Percentiles rank a stretch among this genome's conserved stretches.
These are phyloP conservation scores for Simplicillium aogashimaense DNA, from an alignment of 2,329 filamentous ascomycete genomes.

Conservation along the genomic window DNA sequence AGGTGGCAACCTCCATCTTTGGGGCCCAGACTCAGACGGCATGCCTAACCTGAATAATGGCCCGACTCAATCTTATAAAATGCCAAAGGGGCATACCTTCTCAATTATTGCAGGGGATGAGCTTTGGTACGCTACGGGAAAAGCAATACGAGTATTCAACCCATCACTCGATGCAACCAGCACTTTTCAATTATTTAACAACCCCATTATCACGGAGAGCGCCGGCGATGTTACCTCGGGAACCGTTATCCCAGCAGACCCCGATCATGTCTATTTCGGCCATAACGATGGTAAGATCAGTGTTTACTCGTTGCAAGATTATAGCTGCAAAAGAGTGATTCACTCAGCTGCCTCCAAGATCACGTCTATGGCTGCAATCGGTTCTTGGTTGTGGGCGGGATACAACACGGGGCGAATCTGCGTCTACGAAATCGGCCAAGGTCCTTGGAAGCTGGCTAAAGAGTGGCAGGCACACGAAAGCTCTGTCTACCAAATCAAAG, in stretches of 20 bases:
- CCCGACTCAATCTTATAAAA: slow-evolving; percentile 62
- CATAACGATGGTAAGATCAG: slow-evolving; percentile 91
- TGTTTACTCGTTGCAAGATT: slow-evolving; percentile 75
- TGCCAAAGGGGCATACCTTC: slow-evolving; percentile 75
- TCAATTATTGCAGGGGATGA: slow-evolving; percentile 79
- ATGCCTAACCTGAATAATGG: slow-evolving; percentile 65
- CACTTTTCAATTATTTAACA: slow-evolving; percentile 66
- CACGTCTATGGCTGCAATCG: slow-evolving; percentile 73
- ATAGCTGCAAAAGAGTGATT: slow-evolving; percentile 66
- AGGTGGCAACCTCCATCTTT: slow-evolving; percentile 75
- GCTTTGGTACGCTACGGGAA: slow-evolving; percentile 81
- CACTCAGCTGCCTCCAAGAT: slow-evolving; percentile 94
- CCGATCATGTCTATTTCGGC: slow-evolving; percentile 77
- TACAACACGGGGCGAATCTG: slow-evolving; percentile 92
- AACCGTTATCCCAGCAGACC: slow-evolving; percentile 61
- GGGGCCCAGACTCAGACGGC: slow-evolving; percentile 65
- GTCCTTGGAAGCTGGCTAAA: slow-evolving; percentile 86
- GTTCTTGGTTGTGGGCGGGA: slow-evolving; percentile 79
- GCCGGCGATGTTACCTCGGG: slow-evolving; percentile 85
- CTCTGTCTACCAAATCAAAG: slow-evolving; percentile 66
- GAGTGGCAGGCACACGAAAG: slow-evolving; percentile 90
- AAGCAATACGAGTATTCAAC: slow-evolving; percentile 75
- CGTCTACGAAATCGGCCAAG: slow-evolving; percentile 74
- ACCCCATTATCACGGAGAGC: slow-evolving; percentile 59
- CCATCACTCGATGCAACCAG: slow-evolving; percentile 58